Conservation (phyloP, 73 alveolate genomes). For the Tetrahymena borealis region DNA sequence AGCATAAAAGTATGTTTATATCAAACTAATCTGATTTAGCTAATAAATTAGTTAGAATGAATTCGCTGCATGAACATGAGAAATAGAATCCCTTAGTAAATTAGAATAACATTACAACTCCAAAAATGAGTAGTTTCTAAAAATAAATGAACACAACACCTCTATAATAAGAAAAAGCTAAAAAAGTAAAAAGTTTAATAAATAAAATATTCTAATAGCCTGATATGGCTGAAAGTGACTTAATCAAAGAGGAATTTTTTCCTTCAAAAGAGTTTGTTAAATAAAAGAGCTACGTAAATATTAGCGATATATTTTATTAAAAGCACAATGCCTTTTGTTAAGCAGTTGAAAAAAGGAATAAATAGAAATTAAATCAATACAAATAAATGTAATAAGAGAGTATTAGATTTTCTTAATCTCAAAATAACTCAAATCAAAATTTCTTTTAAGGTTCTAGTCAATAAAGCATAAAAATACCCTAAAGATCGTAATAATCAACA, state of each 20-base stretch:
- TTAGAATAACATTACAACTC: no score
- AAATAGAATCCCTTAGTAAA: no score
- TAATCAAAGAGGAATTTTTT: background rate
- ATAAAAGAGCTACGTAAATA: background rate
- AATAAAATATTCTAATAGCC: background rate
- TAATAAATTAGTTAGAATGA: no score
- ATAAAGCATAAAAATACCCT: background rate
- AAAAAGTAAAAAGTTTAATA: background rate
- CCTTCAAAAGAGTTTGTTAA: background rate
- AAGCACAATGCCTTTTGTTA: background rate
- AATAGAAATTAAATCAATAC: background rate
- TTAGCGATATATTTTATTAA: background rate
- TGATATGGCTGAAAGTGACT: background rate
- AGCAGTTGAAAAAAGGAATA: background rate
- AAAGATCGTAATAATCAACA: background rate
- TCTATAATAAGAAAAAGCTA: no score
- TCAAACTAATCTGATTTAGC: no score
- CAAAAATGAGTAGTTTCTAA: no score
- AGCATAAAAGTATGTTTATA: no score
- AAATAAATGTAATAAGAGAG: background rate
- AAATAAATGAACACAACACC: no score
- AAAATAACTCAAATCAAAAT: background rate
- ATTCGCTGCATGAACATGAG: no score
- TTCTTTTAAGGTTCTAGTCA: background rate
- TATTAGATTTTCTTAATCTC: background rate